A percentile compares a stretch with the other conserved stretches of the same genome.
phyloP scores from a whole-genome alignment of 176 grass and related monocot genomes.

The Pharus latifolius region DNA sequence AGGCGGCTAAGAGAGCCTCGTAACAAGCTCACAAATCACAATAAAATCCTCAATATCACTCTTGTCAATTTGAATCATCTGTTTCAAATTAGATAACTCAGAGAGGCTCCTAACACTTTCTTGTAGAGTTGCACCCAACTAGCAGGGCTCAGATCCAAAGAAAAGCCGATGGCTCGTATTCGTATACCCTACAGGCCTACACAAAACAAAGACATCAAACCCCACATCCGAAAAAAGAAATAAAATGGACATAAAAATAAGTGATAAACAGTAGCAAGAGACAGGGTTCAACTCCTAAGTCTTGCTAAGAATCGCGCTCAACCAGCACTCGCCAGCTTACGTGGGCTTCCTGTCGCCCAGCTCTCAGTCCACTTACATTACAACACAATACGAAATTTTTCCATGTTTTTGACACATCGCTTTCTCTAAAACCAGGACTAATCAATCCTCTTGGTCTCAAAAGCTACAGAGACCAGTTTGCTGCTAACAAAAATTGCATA shows the following conservation, averaged over 20 bases:
- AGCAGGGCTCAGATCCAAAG: not conserved
- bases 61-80: too few species aligned
- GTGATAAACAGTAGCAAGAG: not conserved
- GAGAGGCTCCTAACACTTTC: not conserved
- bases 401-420: too few species aligned
- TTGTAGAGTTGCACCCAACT: too few species aligned
- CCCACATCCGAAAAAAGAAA: conserved; percentile 22
- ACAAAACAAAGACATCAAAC: conserved; percentile 13
- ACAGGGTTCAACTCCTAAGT: conserved; percentile 1
- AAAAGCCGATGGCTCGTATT: conserved; percentile 7
- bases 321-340: conserved; percentile 41
- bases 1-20: too few species aligned
- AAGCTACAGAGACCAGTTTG: too few species aligned
- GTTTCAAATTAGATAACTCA: too few species aligned
- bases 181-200: not conserved
- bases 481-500: not conserved
- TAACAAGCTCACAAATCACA: too few species aligned
- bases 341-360: conserved; percentile 35
- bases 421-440: too few species aligned
- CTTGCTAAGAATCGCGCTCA: conserved; percentile 27
- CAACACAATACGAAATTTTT: too few species aligned
- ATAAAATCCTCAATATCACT: too few species aligned
- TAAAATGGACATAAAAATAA: not conserved
- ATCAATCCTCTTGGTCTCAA: not conserved
- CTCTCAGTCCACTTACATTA: not conserved